Evolutionary conservation across 169 alveolate genomes (phyloP), one percentile per base, ranked within the genome.

Genomic region (Plasmodium inui): DNA sequence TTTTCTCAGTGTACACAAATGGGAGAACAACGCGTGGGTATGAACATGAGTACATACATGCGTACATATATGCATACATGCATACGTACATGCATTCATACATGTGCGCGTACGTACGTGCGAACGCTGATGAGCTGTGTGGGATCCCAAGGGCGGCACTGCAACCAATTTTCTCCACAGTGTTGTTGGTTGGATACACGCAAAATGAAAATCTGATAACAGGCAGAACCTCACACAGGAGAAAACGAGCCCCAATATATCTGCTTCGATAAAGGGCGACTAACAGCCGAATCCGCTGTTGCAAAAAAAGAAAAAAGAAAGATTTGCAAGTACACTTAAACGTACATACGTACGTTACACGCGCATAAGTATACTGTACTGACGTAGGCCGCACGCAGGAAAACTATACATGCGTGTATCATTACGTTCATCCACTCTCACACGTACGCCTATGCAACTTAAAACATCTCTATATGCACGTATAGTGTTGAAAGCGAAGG

Each of bases 401-500:
- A 50, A 50, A 50, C 22, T 50, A 22, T 67, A 67, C n/a, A 28
- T 67, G 76, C 39, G 76, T 67, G 30, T 67, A 67, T 67, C n/a
- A 26, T 26, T 67, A 67, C 76, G n/a, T 67, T 26, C 9, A 67
- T 67, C 76, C 76, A 22, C 30, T 17, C 17, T 26, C 76, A 67
- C 39, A 67, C 37, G 9, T 10, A 10, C 37, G n/a, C 14, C 26
- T 67, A 22, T 5, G 37, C 37, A 67, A 67, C 5, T 3, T 9
- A 67, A 67, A 67, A 67, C 76, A 22, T 67, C n/a, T 67, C 76
- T 67, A 67, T 67, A 28, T 67, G 76, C 76, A 67, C 76, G n/a
- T 67, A 28, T 67, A 39, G n/a, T 67, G 76, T 22, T 39, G 76
- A 67, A 67, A 67, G 14, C 1, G n/a, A 22, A 22, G 76, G 76